Evolutionary conservation across 257 asterid genomes (phyloP).

Genomic region (Apocynum venetum): DNA sequence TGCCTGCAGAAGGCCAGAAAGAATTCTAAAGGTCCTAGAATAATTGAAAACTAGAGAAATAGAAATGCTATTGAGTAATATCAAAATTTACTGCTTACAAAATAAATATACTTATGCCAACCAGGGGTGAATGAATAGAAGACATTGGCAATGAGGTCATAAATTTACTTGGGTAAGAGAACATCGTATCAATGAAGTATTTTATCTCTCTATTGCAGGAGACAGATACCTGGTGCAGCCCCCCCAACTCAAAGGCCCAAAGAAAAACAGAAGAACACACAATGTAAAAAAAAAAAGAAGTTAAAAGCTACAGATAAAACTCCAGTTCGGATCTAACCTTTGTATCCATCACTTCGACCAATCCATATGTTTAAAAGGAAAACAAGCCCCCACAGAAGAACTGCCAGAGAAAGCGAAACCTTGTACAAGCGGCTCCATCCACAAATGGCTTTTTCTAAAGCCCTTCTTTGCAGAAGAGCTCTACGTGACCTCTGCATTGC

Average conservation of each 20-base stretch:
- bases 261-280: not conserved
- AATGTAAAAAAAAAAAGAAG: not conserved
- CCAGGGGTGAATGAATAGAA: not conserved
- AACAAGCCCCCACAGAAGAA: slow-evolving; percentile 66
- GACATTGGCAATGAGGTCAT: not conserved
- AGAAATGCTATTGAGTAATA: not conserved
- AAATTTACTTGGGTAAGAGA: not conserved
- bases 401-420: slow-evolving; percentile 58
- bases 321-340: slow-evolving; percentile 46
- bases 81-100: not conserved
- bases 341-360: slow-evolving; percentile 59
- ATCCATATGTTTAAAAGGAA: slow-evolving; percentile 77
- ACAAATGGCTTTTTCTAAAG: slow-evolving; percentile 47
- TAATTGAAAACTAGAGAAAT: not conserved
- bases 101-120: not conserved
- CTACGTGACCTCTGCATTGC: slow-evolving; percentile 92
- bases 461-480: slow-evolving; percentile 94
- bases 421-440: slow-evolving; percentile 53
- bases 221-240: not conserved
- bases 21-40: not conserved
- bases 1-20: not conserved
- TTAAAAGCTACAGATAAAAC: not conserved
- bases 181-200: not conserved
- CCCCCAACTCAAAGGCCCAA: not conserved
- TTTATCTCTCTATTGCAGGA: not conserved